Evolutionary conservation across 106 monocot species (phyloP).

Genomic region (Dendrobium huoshanense): DNA sequence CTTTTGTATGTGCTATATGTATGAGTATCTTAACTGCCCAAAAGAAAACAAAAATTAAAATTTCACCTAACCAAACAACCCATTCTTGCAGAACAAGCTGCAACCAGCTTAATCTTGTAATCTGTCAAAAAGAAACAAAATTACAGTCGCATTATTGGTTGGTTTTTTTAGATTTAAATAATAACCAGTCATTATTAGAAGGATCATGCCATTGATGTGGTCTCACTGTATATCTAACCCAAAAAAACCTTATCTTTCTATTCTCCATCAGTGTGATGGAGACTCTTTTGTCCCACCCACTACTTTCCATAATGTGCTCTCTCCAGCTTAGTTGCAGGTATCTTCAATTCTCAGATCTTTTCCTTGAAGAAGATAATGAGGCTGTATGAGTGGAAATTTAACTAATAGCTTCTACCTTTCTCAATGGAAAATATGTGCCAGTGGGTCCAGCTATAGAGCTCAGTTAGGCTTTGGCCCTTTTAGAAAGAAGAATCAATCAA

Average conservation of each 20-base stretch:
- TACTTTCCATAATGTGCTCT: neutral
- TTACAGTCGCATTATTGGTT: too few relatives aligned
- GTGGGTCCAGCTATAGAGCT: neutral
- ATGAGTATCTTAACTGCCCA: too few relatives aligned
- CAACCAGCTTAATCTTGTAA: too few relatives aligned
- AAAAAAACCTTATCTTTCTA: slow-evolving; percentile 4
- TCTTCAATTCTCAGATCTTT: neutral
- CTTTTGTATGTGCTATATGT: too few relatives aligned
- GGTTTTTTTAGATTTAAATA: too few relatives aligned
- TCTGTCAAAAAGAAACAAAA: too few relatives aligned
- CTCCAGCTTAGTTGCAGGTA: neutral
- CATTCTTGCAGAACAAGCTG: too few relatives aligned
- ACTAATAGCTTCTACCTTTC: neutral
- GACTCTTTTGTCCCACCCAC: slow-evolving; percentile 9
- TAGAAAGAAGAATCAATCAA: neutral
- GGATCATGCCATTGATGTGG: neutral
- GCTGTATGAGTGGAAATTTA: neutral
- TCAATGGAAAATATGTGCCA: neutral
- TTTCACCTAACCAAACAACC: too few relatives aligned
- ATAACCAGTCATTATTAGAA: neutral
- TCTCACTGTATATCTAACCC: neutral
- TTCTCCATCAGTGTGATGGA: slow-evolving; percentile 1
- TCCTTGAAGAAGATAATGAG: neutral
- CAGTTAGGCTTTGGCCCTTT: neutral
- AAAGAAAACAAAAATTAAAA: too few relatives aligned